Evolutionary conservation across 805 yeast genomes (phyloP).

Genomic region (Cyberlindnera euphorbiiphila): DNA sequence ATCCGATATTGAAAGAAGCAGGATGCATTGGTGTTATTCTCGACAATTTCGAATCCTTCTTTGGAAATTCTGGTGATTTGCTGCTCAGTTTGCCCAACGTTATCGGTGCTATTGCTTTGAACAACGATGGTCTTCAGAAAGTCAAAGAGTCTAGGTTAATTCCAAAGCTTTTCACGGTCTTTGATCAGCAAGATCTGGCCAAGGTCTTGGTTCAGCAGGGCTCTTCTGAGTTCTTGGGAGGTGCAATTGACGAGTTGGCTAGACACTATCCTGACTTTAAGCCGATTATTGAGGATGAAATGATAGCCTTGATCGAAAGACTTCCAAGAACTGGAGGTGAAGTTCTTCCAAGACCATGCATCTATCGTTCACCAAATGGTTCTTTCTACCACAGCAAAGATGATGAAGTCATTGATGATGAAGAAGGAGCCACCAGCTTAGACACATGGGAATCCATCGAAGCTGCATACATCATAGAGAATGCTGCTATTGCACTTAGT

Average conservation of each 20-base stretch:
- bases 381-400: slow-evolving; percentile 38
- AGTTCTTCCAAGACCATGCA: slow-evolving; percentile 37
- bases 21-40: slow-evolving; percentile 64
- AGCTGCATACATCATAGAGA: slow-evolving; percentile 43
- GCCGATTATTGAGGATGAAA: slow-evolving; percentile 49
- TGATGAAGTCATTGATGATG: slow-evolving; percentile 41
- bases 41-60: slow-evolving; percentile 48
- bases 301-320: slow-evolving; percentile 41
- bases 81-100: slow-evolving; percentile 64
- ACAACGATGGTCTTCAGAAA: slow-evolving; percentile 61
- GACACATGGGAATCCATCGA: slow-evolving; percentile 50
- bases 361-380: slow-evolving; percentile 40
- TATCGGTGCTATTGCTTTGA: slow-evolving; percentile 79
- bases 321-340: slow-evolving; percentile 38
- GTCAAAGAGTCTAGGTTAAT: slow-evolving; percentile 42
- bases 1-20: slow-evolving; percentile 73
- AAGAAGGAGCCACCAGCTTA: slow-evolving; percentile 38
- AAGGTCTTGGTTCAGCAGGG: slow-evolving; percentile 52
- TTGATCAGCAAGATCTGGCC: slow-evolving; percentile 46
- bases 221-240: slow-evolving; percentile 54
- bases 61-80: slow-evolving; percentile 57
- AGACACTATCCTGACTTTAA: slow-evolving; percentile 79
- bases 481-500: slow-evolving; percentile 43
- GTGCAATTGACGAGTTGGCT: slow-evolving; percentile 71
- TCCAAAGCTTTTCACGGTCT: slow-evolving; percentile 45